Conservation (phyloP, 164 flowering plant genomes). For the Umbilicus rupestris region DNA sequence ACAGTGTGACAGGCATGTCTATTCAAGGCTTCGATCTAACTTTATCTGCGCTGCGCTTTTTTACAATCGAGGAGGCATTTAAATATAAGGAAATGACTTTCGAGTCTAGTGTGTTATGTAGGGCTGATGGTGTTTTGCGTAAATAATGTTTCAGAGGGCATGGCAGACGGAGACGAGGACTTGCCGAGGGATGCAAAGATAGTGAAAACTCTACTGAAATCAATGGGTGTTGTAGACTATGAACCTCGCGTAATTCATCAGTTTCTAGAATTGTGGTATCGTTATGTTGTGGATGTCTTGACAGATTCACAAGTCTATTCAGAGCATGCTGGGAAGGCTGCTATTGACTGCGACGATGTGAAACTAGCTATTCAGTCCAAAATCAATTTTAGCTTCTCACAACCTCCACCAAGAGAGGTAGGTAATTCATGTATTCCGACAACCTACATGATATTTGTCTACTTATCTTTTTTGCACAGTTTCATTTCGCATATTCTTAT, state of each 20-base stretch:
- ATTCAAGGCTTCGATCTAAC: too few species aligned
- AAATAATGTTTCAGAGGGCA: slow-evolving; percentile 14
- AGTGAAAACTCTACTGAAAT: slow-evolving; percentile 68
- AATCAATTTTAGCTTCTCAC: slow-evolving; percentile 86
- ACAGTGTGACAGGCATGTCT: too few species aligned
- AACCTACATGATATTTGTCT: too few species aligned
- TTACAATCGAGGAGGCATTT: too few species aligned
- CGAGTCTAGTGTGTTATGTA: too few species aligned
- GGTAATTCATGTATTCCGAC: neutral
- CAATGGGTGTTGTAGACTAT: slow-evolving; percentile 81
- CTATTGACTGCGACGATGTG: slow-evolving; percentile 80
- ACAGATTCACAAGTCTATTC: slow-evolving; percentile 87
- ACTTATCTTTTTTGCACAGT: too few species aligned
- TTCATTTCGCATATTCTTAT: too few species aligned
- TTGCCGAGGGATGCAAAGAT: slow-evolving; percentile 89
- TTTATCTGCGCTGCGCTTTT: too few species aligned
- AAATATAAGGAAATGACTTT: too few species aligned
- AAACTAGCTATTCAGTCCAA: slow-evolving; percentile 93
- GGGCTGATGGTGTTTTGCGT: too few species aligned
- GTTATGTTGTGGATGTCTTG: slow-evolving; percentile 75
- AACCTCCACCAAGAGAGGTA: slow-evolving; percentile 94
- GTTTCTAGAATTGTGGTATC: slow-evolving; percentile 86
- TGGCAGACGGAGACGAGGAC: slow-evolving; percentile 70
- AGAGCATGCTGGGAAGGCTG: slow-evolving; percentile 79
- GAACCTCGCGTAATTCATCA: slow-evolving; percentile 91